Base-by-base conservation (phyloP, 176 grass and related monocot species). In the Phyllostachys edulis region DNA sequence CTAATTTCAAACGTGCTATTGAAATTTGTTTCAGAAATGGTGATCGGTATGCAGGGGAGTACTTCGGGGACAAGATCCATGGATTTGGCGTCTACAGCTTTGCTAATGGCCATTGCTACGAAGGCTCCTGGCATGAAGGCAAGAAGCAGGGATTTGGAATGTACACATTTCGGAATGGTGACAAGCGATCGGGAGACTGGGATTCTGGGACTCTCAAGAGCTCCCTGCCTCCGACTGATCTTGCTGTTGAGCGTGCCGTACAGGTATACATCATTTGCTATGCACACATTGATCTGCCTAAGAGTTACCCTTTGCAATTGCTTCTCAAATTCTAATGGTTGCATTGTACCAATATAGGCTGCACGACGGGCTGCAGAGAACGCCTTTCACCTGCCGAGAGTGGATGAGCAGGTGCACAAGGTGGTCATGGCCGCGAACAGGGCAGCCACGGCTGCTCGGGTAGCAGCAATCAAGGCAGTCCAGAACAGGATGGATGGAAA, bases 61-160 rank as follows among this genome's bases (percentile, higher is more conserved):
- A 90, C 79, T 94, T 88, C 26, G 86, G 80, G 16, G 91, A 94
- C 87, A 90, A 88, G 87, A 78, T 91, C 87, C 76, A 83, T 51
- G 94, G 94, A 12, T 88, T 94, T 16, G 94, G 94, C 9, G 67
- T 92, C 10, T 94, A 86, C 64, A 73, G 63, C 79, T 92, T 86
- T n/a, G 84, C 91, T 49, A 87, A 85, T 79, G 94, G 91, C 62
- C 89, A 94, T 60, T 81, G 69, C 67, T 97, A 92, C 56, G 89
- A 93, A 45, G 94, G 91, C 46, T 94, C 94, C 47, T 94, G 94
- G 94, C 91, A 94, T 14, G 89, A 94, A 75, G 85, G 89, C 83
- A 87, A 86, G 81, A 94, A 90, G 81, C 84, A 97, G 81, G 94
- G 94, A 4, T 84, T 88, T 11, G 94, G 94, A 24, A 82, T 91